phyloP scores from a whole-genome alignment of 1,139 yeast species.

The Candida frijolesensis region DNA sequence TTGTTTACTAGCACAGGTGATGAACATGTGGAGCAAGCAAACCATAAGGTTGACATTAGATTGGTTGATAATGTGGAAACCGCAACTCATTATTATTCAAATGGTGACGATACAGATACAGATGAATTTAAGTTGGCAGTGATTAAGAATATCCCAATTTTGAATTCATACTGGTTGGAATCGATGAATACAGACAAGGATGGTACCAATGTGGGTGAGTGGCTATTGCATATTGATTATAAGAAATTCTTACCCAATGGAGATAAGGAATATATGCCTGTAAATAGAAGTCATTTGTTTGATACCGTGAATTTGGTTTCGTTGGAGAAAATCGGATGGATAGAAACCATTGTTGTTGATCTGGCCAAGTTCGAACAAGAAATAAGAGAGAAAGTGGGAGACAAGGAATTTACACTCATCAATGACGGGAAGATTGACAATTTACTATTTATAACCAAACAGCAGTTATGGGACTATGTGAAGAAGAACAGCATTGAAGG shows the following conservation, averaged over 20 bases:
- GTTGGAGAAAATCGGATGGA: constrained; percentile 10
- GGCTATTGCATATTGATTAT: constrained; percentile 24
- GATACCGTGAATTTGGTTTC: constrained; percentile 16
- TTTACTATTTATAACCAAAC: constrained; percentile 9
- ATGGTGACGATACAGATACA: constrained; percentile 8
- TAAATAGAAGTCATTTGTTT: constrained; percentile 19
- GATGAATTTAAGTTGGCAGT: constrained; percentile 24
- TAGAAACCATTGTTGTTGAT: constrained; percentile 8
- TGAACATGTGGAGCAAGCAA: background rate
- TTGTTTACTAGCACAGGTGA: constrained; percentile 12
- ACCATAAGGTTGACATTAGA: constrained; percentile 24
- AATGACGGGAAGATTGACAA: constrained; percentile 4
- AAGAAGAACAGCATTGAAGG: constrained; percentile 7
- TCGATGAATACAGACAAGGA: constrained; percentile 16
- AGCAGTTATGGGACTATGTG: constrained; percentile 14
- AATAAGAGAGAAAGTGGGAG: constrained; percentile 18
- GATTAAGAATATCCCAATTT: constrained; percentile 30
- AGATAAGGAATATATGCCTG: constrained; percentile 19
- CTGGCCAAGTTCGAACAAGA: constrained; percentile 18
- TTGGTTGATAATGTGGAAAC: constrained; percentile 20
- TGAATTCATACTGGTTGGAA: constrained; percentile 28
- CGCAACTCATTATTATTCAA: constrained; percentile 28
- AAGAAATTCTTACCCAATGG: constrained; percentile 21
- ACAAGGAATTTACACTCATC: constrained; percentile 11
- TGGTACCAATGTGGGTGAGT: constrained; percentile 19